These are phyloP conservation scores for Mycena venus DNA, from an alignment of 768 basidiomycete species.

Conservation along the genomic window DNA sequence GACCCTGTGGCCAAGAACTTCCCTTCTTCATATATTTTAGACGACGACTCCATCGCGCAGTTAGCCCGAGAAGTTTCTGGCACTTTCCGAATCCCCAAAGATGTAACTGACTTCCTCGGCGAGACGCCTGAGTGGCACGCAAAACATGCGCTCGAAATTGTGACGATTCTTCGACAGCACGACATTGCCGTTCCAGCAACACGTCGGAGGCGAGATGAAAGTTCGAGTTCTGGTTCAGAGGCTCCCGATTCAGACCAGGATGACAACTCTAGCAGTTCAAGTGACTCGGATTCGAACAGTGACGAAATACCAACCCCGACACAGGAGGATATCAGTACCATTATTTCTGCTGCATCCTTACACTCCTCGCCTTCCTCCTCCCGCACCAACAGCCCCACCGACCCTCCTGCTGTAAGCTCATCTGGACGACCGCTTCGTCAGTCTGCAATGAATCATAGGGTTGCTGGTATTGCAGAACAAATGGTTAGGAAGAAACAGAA, in stretches of 20 bases:
- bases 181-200: background rate
- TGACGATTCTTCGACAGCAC: background rate
- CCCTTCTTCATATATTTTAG: background rate
- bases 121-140: conserved; percentile 12
- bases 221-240: background rate
- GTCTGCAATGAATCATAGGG: too few species aligned
- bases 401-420: too few species aligned
- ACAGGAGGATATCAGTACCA: background rate
- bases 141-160: background rate
- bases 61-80: background rate
- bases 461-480: background rate
- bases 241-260: background rate
- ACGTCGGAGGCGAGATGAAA: background rate
- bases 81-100: background rate
- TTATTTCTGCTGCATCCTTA: background rate
- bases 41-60: background rate
- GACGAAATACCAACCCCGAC: background rate
- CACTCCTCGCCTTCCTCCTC: background rate
- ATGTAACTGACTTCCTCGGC: background rate
- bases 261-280: background rate
- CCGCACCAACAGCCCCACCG: background rate
- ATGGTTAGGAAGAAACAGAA: background rate
- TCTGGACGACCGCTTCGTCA: too few species aligned
- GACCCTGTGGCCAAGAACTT: background rate
- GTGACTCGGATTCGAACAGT: background rate